phyloP scores from a whole-genome alignment of 2,329 filamentous ascomycete genomes.

The Neospermospora avenae region DNA sequence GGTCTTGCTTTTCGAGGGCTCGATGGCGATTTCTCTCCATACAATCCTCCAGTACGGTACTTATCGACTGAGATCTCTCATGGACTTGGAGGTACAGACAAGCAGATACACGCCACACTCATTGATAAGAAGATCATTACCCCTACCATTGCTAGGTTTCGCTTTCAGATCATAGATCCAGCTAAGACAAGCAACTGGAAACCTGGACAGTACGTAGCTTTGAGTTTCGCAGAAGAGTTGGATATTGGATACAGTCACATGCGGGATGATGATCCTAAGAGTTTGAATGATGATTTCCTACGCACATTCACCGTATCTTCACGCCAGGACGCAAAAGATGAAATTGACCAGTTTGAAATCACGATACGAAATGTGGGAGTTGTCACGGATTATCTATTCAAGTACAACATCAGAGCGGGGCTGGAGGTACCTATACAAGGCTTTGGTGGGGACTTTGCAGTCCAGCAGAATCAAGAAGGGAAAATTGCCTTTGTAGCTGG shows the following conservation, averaged over 20 bases:
- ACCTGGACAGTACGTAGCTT: constrained; percentile 73
- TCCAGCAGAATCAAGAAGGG: constrained; percentile 35
- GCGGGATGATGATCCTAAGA: constrained; percentile 74
- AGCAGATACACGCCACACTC: constrained; percentile 48
- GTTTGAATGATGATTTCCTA: constrained; percentile 80
- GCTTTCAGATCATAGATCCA: constrained; percentile 46
- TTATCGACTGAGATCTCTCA: constrained; percentile 54
- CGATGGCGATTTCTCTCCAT: constrained; percentile 62
- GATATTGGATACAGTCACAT: constrained; percentile 78
- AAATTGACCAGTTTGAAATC: constrained; percentile 56
- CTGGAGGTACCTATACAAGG: constrained; percentile 68
- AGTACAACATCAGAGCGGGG: constrained; percentile 47
- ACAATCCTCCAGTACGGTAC: constrained; percentile 71
- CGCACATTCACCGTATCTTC: constrained; percentile 81
- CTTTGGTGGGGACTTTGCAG: constrained; percentile 64
- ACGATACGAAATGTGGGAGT: constrained; percentile 67
- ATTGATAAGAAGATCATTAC: constrained; percentile 58
- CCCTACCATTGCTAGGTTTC: constrained; percentile 64
- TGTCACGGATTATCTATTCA: constrained; percentile 64
- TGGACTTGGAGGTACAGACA: constrained; percentile 9
- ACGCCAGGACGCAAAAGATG: constrained; percentile 22
- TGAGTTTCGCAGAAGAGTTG: constrained; percentile 68
- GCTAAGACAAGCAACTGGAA: constrained; percentile 46
- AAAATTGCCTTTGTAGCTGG: constrained; percentile 64
- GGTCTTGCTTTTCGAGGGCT: constrained; percentile 67